phyloP scores from a whole-genome alignment of 345 rosid species.

The Linum lewisii region DNA sequence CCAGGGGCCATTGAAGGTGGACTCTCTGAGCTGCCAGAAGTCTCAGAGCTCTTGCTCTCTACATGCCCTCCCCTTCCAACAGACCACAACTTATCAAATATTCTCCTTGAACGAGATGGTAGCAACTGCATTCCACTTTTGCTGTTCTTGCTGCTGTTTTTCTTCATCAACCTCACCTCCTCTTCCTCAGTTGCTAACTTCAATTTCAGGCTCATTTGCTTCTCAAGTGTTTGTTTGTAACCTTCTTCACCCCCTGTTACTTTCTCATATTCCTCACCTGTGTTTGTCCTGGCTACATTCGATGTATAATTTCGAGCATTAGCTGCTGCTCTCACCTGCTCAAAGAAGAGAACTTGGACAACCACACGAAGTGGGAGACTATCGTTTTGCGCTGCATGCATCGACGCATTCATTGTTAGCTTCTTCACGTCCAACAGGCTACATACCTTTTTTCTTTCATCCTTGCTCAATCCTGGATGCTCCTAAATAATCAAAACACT shows the following conservation, averaged over 20 bases:
- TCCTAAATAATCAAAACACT: conserved; percentile 38
- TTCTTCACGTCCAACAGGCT: conserved; percentile 75
- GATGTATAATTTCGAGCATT: conserved; percentile 37
- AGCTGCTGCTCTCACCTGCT: conserved; percentile 60
- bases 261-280: too few relatives aligned
- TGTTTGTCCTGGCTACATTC: conserved; percentile 30
- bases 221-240: conserved; percentile 30
- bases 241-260: too few relatives aligned
- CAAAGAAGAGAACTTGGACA: conserved; percentile 84
- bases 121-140: conserved; percentile 51
- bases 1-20: conserved; percentile 59
- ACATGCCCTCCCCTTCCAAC: conserved; percentile 42
- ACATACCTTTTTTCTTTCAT: conserved; percentile 67
- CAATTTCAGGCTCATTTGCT: conserved; percentile 25
- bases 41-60: conserved; percentile 62
- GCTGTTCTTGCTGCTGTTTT: conserved; percentile 46
- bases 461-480: conserved; percentile 54
- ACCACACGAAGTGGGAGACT: conserved; percentile 73
- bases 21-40: conserved; percentile 82
- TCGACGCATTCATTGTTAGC: conserved; percentile 57
- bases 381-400: conserved; percentile 90
- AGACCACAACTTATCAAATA: conserved; percentile 66
- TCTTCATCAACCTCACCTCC: conserved; percentile 31
- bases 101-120: conserved; percentile 84
- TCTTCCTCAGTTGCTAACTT: conserved; percentile 19